A percentile compares a stretch with the other conserved stretches of the same genome.
Conservation (phyloP, 768 basidiomycete species). For the Termitomyces sp. region DNA sequence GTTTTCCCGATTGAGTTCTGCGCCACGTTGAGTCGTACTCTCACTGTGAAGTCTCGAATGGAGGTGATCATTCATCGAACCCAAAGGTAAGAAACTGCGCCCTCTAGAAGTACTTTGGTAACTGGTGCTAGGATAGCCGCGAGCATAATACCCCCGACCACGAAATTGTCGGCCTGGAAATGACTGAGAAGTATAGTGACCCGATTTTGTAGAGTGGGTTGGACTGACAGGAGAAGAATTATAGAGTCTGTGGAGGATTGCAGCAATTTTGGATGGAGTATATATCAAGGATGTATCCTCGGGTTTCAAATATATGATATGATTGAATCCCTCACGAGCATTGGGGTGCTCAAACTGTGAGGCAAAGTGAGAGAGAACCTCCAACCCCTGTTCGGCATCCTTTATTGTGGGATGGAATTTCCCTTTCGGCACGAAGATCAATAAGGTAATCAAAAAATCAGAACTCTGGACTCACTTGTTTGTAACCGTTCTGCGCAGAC, state of each 20-base stretch:
- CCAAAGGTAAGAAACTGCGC: constrained; percentile 7
- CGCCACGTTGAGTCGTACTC: constrained; percentile 6
- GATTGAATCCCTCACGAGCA: constrained; percentile 59
- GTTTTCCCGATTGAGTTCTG: not conserved
- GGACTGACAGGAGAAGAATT: constrained; percentile 31
- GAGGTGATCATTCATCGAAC: constrained; percentile 1
- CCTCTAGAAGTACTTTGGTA: constrained; percentile 11
- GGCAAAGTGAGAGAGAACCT: constrained; percentile 61
- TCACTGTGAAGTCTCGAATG: constrained; percentile 1
- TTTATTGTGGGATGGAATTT: constrained; percentile 73
- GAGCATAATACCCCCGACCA: constrained; percentile 19
- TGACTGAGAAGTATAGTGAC: constrained; percentile 10
- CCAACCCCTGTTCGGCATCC: constrained; percentile 47
- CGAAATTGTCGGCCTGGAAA: constrained; percentile 14
- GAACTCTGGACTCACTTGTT: constrained; percentile 39
- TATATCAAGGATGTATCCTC: constrained; percentile 39
- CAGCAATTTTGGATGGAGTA: constrained; percentile 42
- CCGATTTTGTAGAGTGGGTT: constrained; percentile 5
- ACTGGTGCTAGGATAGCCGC: constrained; percentile 16
- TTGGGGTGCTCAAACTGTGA: constrained; percentile 52
- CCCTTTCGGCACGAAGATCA: constrained; percentile 35
- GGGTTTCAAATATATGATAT: constrained; percentile 42
- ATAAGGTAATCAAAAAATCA: not conserved
- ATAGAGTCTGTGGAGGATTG: constrained; percentile 46
- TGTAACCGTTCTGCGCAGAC: constrained; percentile 56